Evolutionary conservation across 805 yeast genomes (phyloP).

Genomic region (Ogataea pilisensis): DNA sequence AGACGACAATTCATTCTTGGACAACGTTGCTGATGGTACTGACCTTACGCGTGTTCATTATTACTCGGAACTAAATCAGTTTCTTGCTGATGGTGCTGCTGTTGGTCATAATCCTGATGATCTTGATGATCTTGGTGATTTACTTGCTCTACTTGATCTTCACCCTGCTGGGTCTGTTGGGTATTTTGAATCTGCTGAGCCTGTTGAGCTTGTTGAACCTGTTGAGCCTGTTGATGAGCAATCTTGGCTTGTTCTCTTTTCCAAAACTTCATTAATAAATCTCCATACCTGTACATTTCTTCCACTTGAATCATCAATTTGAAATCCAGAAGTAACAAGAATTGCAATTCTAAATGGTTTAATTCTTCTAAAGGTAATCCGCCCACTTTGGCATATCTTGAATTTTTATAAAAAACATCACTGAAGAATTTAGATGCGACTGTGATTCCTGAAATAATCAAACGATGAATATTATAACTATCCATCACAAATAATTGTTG

Average conservation of each 20-base stretch:
- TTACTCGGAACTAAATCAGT: neutral
- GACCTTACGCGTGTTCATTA: too few species aligned
- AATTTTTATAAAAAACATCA: slow-evolving; percentile 90
- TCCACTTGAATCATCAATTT: slow-evolving; percentile 82
- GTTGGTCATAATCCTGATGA: slow-evolving; percentile 2
- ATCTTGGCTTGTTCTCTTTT: slow-evolving; percentile 54
- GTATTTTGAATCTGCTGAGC: slow-evolving; percentile 9
- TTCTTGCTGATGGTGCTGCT: neutral
- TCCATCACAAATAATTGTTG: slow-evolving; percentile 89
- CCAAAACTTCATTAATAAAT: slow-evolving; percentile 81
- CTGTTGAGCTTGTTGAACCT: slow-evolving; percentile 7
- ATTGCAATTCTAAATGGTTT: slow-evolving; percentile 88
- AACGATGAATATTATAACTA: slow-evolving; percentile 89
- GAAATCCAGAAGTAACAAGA: slow-evolving; percentile 79
- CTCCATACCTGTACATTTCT: slow-evolving; percentile 88
- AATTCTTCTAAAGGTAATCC: slow-evolving; percentile 91
- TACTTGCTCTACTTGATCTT: neutral
- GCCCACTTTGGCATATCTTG: slow-evolving; percentile 93
- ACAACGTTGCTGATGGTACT: too few species aligned
- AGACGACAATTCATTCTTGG: too few species aligned
- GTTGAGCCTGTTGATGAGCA: slow-evolving; percentile 13
- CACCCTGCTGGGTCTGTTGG: slow-evolving; percentile 3
- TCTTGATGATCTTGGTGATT: slow-evolving; percentile 9
- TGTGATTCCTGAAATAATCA: slow-evolving; percentile 91
- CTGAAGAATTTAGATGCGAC: slow-evolving; percentile 93